Evolutionary conservation across 176 grass and related monocot genomes (phyloP), one percentile per base, ranked within the genome.

Genomic region (Pontederia crassipes): DNA sequence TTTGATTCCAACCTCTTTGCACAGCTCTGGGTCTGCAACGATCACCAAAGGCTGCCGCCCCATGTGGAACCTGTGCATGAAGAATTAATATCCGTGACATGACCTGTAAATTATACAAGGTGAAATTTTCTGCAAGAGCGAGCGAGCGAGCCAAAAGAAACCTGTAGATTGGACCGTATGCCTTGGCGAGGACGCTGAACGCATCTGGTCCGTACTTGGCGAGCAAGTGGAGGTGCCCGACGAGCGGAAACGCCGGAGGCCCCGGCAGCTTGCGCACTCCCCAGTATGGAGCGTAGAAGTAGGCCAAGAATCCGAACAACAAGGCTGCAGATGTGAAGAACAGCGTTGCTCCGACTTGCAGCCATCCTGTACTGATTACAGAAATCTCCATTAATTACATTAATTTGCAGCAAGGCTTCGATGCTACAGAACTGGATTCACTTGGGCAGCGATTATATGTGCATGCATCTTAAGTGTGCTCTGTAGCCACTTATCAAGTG

Each of bases 21-120:
- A 92, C 57, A 92, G 65, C 48, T 98, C 87, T 53, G 93, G 84
- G 62, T 86, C 73, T 17, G 93, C 93, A 17, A 98, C 84, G 4
- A 98, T 92, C 48, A 98, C 84, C 48, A 98, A 73, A 29, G 93
- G 87, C 27, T 89, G 93, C 71, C 93, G 83, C 57, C 93, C 93
- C 84, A 98, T 79, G 32, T 98, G 93, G 62, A 98, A 98, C 70
- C 93, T 97, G 75, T 17, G 51, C 52, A 17, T 12, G 20, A 2
- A 8, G 1, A 52, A 45, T 65, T 11, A 16, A 49, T 7, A 70
- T 11, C 24, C 17, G 1, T 57, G 20, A 0, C 45, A 70, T 52
- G 11, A 35, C 16, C 26, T 45, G 2, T 11, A 26, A 8, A 24
- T 66, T 29, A 9, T 24, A 10, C 27, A 62, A 62, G 58, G 52